A percentile compares a stretch with the other conserved stretches of the same genome.
These are phyloP conservation scores for Pythium sukuiense DNA, from an alignment of 352 stramenopile genomes.

Conservation along the genomic window DNA sequence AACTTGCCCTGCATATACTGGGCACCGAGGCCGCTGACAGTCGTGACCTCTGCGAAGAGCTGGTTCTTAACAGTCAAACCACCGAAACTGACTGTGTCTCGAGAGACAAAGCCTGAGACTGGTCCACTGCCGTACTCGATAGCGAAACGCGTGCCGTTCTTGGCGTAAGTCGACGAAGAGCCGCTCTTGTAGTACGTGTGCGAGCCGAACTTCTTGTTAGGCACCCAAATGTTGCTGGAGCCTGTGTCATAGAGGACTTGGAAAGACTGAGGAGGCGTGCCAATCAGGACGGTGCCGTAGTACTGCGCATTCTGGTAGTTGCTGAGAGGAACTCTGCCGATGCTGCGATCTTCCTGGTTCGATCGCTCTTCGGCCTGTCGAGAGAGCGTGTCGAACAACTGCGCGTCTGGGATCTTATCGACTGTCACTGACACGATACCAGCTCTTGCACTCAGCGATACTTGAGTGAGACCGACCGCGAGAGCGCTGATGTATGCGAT, in stretches of 20 bases:
- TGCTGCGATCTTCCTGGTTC: too few species aligned
- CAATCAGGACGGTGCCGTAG: conserved; percentile 89
- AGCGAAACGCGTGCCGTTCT: conserved; percentile 91
- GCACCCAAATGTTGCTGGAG: conserved; percentile 96
- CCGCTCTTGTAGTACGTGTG: conserved; percentile 86
- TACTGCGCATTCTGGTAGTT: conserved; percentile 95
- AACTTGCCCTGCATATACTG: conserved; percentile 95
- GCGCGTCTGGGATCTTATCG: too few species aligned
- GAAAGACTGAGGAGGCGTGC: conserved; percentile 90
- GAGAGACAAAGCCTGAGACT: conserved; percentile 90
- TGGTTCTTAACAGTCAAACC: conserved; percentile 70
- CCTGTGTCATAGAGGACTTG: conserved; percentile 97
- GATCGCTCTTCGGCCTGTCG: too few species aligned
- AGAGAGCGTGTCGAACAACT: too few species aligned
- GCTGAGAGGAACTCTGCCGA: too few species aligned
- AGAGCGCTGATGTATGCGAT: too few species aligned
- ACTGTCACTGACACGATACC: too few species aligned
- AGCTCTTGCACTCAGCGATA: too few species aligned
- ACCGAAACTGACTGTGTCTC: conserved; percentile 78
- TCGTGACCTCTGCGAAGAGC: conserved; percentile 95
- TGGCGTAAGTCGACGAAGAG: conserved; percentile 77
- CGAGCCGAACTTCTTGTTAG: conserved; percentile 68
- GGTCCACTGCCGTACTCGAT: conserved; percentile 95
- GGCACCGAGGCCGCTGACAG: conserved; percentile 92
- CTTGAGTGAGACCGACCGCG: too few species aligned